These are phyloP conservation scores for Penicillium chermesinum DNA, from an alignment of 495 filamentous ascomycete species.

Conservation along the genomic window DNA sequence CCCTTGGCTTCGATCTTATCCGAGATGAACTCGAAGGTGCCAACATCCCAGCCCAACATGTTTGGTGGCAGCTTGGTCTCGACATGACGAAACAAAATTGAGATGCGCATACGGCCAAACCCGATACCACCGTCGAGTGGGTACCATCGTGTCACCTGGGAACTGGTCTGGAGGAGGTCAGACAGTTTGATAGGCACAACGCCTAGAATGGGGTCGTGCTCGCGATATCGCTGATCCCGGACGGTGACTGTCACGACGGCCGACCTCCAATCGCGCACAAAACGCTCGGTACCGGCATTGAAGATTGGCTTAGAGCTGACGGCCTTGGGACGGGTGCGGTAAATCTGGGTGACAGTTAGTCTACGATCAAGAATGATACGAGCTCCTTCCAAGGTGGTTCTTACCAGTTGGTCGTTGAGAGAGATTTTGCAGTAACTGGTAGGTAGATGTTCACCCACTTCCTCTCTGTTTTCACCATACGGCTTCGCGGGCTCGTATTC, in stretches of 20 bases:
- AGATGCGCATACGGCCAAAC: conserved; percentile 87
- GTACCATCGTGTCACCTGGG: conserved; percentile 70
- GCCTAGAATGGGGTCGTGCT: conserved; percentile 92
- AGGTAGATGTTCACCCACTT: conserved; percentile 70
- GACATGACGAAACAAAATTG: conserved; percentile 77
- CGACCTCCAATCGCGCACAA: conserved; percentile 91
- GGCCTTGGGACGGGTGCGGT: conserved; percentile 86
- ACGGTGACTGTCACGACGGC: conserved; percentile 81
- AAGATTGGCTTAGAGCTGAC: conserved; percentile 93
- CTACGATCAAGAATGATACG: background rate
- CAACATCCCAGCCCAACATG: conserved; percentile 87
- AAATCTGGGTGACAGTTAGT: conserved; percentile 47
- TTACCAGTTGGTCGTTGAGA: conserved; percentile 77
- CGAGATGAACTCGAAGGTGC: conserved; percentile 80
- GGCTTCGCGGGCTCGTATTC: conserved; percentile 89
- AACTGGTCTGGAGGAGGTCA: conserved; percentile 78
- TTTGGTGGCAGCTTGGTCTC: conserved; percentile 76
- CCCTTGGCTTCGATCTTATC: conserved; percentile 56
- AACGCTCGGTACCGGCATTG: conserved; percentile 90
- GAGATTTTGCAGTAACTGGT: conserved; percentile 89
- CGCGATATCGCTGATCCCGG: conserved; percentile 76
- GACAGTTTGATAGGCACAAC: conserved; percentile 83
- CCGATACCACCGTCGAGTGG: conserved; percentile 65
- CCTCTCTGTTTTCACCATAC: conserved; percentile 78
- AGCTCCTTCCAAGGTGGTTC: conserved; percentile 1